Percentiles rank a stretch among this genome's conserved stretches.
Conservation (phyloP, 2,329 filamentous ascomycete species). For the Beauveria sp. region DNA sequence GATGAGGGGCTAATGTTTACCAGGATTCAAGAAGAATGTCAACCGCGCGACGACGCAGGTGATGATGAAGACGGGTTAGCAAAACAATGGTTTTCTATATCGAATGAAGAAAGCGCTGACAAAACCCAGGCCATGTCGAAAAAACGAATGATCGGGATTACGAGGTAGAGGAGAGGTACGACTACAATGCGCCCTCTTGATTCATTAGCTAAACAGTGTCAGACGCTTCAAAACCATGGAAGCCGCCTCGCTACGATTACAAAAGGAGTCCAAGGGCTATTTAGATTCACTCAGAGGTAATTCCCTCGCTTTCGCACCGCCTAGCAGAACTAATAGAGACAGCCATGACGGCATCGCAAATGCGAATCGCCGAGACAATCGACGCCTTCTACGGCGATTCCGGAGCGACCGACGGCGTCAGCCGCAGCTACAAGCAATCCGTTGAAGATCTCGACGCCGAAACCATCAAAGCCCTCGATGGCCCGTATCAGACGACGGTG, state of each 20-base stretch:
- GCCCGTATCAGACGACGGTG: constrained; percentile 88
- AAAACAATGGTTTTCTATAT: background rate
- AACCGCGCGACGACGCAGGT: constrained; percentile 98
- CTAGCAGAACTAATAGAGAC: background rate
- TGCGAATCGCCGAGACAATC: constrained; percentile 98
- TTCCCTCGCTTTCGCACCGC: background rate
- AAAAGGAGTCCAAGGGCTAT: constrained; percentile 98
- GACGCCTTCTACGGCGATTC: constrained; percentile 98
- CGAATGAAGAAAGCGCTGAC: constrained; percentile 12
- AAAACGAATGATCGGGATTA: constrained; percentile 98
- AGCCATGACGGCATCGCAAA: constrained; percentile 99
- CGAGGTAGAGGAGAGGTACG: constrained; percentile 86
- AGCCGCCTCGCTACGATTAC: constrained; percentile 79
- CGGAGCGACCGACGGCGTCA: constrained; percentile 89
- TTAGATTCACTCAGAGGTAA: constrained; percentile 85
- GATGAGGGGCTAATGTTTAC: constrained; percentile 22
- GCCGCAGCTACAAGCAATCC: constrained; percentile 94
- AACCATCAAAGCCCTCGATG: constrained; percentile 96
- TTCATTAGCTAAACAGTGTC: constrained; percentile 18
- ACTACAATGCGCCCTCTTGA: constrained; percentile 5
- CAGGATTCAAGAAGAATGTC: constrained; percentile 75
- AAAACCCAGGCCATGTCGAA: constrained; percentile 73
- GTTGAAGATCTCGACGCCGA: constrained; percentile 97
- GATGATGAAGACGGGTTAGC: constrained; percentile 95
- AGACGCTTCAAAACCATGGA: constrained; percentile 98